Conservation (phyloP, 495 filamentous ascomycete species). For the Penicillium tannophilum region DNA sequence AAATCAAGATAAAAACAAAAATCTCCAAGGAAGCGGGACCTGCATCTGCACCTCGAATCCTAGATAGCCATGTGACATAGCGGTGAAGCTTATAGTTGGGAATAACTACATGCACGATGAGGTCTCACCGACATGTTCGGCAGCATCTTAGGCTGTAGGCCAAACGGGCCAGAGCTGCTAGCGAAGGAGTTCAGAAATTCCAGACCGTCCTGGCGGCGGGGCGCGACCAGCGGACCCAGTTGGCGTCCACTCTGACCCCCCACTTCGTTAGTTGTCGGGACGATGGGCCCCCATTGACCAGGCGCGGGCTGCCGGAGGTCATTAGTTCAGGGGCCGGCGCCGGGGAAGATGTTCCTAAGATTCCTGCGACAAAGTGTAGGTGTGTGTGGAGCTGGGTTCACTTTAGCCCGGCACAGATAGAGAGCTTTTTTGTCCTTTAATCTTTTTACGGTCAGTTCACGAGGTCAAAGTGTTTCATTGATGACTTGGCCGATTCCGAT, state of each 20-base stretch:
- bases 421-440: neutral
- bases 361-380: conserved; percentile 21
- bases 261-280: conserved; percentile 26
- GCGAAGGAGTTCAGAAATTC: conserved; percentile 16
- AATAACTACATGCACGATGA: conserved; percentile 1
- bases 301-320: conserved; percentile 22
- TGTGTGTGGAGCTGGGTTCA: neutral
- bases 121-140: conserved; percentile 27
- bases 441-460: neutral
- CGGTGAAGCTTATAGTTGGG: conserved; percentile 3
- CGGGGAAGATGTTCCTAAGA: conserved; percentile 34
- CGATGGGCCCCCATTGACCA: conserved; percentile 21
- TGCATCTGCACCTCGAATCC: conserved; percentile 3
- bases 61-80: conserved; percentile 4
- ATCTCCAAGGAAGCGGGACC: neutral
- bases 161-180: neutral
- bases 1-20: neutral
- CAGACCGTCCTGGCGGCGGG: conserved; percentile 29
- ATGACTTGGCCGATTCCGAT: conserved; percentile 24
- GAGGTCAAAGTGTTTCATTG: conserved; percentile 8
- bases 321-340: conserved; percentile 34
- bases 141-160: conserved; percentile 1
- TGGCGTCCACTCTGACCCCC: neutral
- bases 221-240: neutral
- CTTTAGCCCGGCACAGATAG: neutral